Evolutionary conservation across 148 eudicot genomes (phyloP).

Genomic region (Cornus florida): DNA sequence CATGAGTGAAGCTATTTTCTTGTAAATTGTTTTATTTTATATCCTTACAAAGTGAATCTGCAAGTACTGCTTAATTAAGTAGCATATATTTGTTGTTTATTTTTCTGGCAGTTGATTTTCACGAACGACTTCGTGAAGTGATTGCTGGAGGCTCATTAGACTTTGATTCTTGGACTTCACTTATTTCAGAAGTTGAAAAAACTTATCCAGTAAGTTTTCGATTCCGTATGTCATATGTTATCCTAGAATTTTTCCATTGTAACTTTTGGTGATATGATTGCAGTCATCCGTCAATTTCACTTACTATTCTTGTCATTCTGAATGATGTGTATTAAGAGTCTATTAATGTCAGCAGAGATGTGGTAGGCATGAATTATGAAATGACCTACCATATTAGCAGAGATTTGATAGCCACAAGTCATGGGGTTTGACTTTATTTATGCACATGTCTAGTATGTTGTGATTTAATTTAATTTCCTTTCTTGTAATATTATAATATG

Average conservation of each 20-base stretch:
- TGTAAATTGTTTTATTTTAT: background rate
- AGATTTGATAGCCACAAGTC: no score
- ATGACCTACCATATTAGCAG: no score
- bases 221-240: background rate
- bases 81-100: constrained; percentile 9
- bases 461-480: no score
- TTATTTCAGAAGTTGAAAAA: constrained; percentile 62
- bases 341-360: no score
- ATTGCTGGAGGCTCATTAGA: constrained; percentile 41
- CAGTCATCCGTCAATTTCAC: background rate
- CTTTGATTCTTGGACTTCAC: constrained; percentile 61
- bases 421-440: no score
- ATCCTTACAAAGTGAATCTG: background rate
- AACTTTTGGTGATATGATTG: background rate
- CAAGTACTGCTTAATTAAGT: background rate
- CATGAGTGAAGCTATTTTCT: background rate
- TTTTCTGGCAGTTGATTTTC: constrained; percentile 35
- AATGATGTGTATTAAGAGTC: background rate
- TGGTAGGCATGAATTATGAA: no score
- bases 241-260: background rate
- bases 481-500: no score
- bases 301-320: background rate
- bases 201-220: constrained; percentile 43
- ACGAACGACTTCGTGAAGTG: constrained; percentile 42
- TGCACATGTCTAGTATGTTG: no score